phyloP scores from a whole-genome alignment of 352 stramenopile genomes.

The Pythium dissimile region DNA sequence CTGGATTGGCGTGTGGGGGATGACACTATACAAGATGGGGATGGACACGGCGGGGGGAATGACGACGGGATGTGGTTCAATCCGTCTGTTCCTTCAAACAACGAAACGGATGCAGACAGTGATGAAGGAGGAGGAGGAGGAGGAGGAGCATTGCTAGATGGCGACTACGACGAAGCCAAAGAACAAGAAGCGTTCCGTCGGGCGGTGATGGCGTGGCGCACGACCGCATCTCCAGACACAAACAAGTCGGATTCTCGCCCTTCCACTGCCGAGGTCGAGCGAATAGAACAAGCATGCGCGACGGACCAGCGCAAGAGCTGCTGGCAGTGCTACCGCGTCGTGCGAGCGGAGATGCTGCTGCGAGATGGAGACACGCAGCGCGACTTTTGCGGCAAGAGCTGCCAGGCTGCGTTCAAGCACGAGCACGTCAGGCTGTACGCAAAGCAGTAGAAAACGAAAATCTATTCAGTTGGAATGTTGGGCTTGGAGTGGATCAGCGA shows the following conservation, averaged over 20 bases:
- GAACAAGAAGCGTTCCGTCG: constrained; percentile 61
- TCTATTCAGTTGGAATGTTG: not conserved
- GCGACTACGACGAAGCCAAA: constrained; percentile 66
- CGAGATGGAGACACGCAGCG: constrained; percentile 43
- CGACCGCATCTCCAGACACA: constrained; percentile 3
- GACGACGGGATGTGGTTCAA: constrained; percentile 63
- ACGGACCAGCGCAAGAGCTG: constrained; percentile 57
- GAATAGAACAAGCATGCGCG: constrained; percentile 43
- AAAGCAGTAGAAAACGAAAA: constrained; percentile 1
- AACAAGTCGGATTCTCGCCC: constrained; percentile 10
- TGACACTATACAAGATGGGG: constrained; percentile 7
- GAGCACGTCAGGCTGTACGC: constrained; percentile 62
- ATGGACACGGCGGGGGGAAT: not conserved
- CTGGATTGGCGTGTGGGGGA: constrained; percentile 67
- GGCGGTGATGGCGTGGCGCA: constrained; percentile 61
- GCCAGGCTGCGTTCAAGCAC: constrained; percentile 34
- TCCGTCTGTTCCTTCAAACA: constrained; percentile 18
- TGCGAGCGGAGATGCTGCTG: constrained; percentile 35
- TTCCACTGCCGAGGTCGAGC: constrained; percentile 19
- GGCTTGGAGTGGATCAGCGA: not conserved
- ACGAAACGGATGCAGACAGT: constrained; percentile 2
- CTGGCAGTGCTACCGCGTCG: constrained; percentile 79
- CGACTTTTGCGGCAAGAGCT: constrained; percentile 46
- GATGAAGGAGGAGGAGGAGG: not conserved
- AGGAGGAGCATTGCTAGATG: constrained; percentile 49